A percentile compares a stretch with the other conserved stretches of the same genome.
Evolutionary conservation across 2,329 filamentous ascomycete genomes (phyloP).

Genomic region (Ceratocystis albifundus): DNA sequence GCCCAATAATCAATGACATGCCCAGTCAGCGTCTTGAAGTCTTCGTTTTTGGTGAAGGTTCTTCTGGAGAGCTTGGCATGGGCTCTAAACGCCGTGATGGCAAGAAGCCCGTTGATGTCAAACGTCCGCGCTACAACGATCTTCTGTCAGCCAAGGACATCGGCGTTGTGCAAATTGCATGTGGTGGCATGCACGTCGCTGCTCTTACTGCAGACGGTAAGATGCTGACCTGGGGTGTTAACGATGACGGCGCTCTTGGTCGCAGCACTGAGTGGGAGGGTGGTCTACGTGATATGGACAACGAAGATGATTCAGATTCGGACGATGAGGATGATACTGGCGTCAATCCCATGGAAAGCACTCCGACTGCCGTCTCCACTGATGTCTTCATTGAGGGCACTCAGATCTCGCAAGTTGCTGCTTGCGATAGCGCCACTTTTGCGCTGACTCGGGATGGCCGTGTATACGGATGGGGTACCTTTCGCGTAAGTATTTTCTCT

Average conservation of each 20-base stretch:
- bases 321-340: constrained; percentile 52
- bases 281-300: constrained; percentile 46
- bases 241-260: constrained; percentile 71
- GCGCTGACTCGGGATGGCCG: constrained; percentile 61
- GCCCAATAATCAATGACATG: constrained; percentile 58
- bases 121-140: constrained; percentile 73
- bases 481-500: constrained; percentile 36
- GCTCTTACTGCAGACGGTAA: constrained; percentile 69
- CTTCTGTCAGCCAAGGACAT: constrained; percentile 48
- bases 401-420: constrained; percentile 52
- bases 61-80: constrained; percentile 70
- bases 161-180: constrained; percentile 64
- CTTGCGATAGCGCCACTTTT: constrained; percentile 65
- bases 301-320: constrained; percentile 42
- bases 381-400: constrained; percentile 50
- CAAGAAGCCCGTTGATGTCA: constrained; percentile 57
- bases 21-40: constrained; percentile 56
- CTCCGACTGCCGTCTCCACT: constrained; percentile 49
- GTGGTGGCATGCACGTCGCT: constrained; percentile 71
- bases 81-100: constrained; percentile 53
- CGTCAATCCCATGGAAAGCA: constrained; percentile 61
- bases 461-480: constrained; percentile 77
- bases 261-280: constrained; percentile 60
- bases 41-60: constrained; percentile 70
- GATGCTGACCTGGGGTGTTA: constrained; percentile 78